A percentile compares a stretch with the other conserved stretches of the same genome.
Conservation (phyloP, 2,329 filamentous ascomycete species). For the Coniella vitis region DNA sequence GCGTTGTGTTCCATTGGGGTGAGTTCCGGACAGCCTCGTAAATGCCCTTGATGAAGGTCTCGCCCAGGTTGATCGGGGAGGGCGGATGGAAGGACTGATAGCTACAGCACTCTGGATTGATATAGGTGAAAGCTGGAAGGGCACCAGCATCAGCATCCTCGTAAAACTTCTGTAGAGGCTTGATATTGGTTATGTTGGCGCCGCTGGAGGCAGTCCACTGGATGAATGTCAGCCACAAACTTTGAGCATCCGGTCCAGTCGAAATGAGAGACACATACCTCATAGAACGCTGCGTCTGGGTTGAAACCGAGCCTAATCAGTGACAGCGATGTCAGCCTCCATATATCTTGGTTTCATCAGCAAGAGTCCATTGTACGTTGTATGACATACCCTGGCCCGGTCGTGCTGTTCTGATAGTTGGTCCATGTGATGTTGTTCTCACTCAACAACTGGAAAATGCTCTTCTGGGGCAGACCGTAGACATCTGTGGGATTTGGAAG, state of each 20-base stretch:
- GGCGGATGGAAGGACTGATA: conserved; percentile 39
- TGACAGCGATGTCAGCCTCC: background rate
- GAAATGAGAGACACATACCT: background rate
- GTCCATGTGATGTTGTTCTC: conserved; percentile 35
- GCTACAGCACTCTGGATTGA: conserved; percentile 44
- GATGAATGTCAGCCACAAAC: no score
- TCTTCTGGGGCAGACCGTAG: conserved; percentile 24
- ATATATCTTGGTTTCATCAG: no score
- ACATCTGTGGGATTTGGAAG: no score
- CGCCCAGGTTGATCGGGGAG: conserved; percentile 35
- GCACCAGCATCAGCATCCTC: conserved; percentile 35
- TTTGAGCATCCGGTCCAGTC: no score
- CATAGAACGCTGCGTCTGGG: conserved; percentile 37
- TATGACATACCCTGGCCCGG: conserved; percentile 20
- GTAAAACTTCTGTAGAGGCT: conserved; percentile 34
- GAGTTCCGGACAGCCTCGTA: conserved; percentile 36
- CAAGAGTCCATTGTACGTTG: background rate
- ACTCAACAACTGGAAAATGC: conserved; percentile 35
- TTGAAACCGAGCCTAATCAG: conserved; percentile 5
- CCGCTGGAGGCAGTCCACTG: conserved; percentile 14
- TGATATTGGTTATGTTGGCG: conserved; percentile 8
- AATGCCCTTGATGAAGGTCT: conserved; percentile 37
- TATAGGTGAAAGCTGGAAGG: conserved; percentile 38
- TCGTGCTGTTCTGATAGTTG: conserved; percentile 38
- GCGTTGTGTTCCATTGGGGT: conserved; percentile 39